A percentile compares a stretch with the other conserved stretches of the same genome.
Conservation (phyloP, 345 rosid genomes). For the Dovyalis caffra region DNA sequence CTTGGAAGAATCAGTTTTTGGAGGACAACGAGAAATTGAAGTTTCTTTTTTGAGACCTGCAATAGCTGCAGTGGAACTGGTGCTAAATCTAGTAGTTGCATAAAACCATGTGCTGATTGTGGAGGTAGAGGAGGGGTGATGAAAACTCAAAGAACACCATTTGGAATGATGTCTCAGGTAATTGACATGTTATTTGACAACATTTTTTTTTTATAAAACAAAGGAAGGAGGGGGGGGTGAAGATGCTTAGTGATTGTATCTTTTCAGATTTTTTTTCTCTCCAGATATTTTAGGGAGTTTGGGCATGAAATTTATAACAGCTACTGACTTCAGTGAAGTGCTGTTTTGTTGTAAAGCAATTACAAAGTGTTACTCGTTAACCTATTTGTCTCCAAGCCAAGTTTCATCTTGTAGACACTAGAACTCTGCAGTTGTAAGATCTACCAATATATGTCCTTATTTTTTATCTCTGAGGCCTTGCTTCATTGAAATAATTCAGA, state of each 20-base stretch:
- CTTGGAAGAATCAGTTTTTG: constrained; percentile 87
- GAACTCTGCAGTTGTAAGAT: no score
- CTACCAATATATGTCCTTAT: no score
- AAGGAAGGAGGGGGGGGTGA: no score
- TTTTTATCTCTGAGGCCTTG: no score
- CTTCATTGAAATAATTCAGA: no score
- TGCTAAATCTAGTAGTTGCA: constrained; percentile 58
- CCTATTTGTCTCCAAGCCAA: not conserved
- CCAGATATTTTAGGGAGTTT: no score
- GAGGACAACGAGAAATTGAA: constrained; percentile 64
- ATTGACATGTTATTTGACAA: not conserved
- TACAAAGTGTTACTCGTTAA: not conserved
- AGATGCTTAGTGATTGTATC: no score
- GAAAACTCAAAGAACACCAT: constrained; percentile 77
- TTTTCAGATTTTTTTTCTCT: no score
- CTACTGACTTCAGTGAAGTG: no score
- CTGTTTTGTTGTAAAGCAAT: not conserved
- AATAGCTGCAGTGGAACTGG: constrained; percentile 79
- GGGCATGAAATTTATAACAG: no score
- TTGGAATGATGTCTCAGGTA: constrained; percentile 91
- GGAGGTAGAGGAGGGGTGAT: constrained; percentile 79
- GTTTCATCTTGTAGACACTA: not conserved
- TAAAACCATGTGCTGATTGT: constrained; percentile 64
- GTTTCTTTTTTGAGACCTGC: constrained; percentile 68
- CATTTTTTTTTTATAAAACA: no score